Percentiles rank a stretch among this genome's conserved stretches.
Evolutionary conservation across 2,329 filamentous ascomycete genomes (phyloP).

Genomic region (Calonectria pteridis): DNA sequence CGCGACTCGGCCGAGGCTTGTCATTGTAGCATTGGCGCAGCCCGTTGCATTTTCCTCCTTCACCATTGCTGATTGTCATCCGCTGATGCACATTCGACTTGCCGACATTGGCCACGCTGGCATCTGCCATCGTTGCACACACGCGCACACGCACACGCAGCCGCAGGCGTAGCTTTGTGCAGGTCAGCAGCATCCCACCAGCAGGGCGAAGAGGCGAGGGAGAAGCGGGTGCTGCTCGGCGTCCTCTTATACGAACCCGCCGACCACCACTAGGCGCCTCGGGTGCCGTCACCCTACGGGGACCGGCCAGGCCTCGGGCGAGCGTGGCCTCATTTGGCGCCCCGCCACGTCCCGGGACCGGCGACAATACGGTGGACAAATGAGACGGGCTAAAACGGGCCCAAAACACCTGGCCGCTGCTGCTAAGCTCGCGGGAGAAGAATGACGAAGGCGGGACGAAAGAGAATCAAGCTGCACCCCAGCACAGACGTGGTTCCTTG

Average conservation of each 20-base stretch:
- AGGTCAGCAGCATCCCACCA: conserved; percentile 32
- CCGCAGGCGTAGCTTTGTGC: conserved; percentile 23
- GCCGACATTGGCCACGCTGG: conserved; percentile 28
- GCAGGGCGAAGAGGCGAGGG: conserved; percentile 18
- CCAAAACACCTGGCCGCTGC: conserved; percentile 25
- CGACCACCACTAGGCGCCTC: neutral
- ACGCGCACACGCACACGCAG: neutral
- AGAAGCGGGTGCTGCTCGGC: conserved; percentile 8
- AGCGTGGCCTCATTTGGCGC: conserved; percentile 34
- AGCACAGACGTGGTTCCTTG: conserved; percentile 39
- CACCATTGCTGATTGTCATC: conserved; percentile 17
- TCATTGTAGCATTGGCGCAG: conserved; percentile 2
- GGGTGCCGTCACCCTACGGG: conserved; percentile 23
- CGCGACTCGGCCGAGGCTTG: neutral
- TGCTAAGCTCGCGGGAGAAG: conserved; percentile 16
- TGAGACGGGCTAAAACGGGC: conserved; percentile 9
- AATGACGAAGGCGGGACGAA: conserved; percentile 29
- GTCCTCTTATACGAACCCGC: conserved; percentile 31
- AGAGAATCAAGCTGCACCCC: conserved; percentile 30
- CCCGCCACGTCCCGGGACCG: conserved; percentile 36
- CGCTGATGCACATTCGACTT: conserved; percentile 8
- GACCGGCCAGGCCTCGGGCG: conserved; percentile 19
- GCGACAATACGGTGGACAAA: conserved; percentile 17
- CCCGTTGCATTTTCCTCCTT: conserved; percentile 13
- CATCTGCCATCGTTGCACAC: conserved; percentile 9